Base-by-base conservation (phyloP, 176 grass and related monocot genomes). In the Rhynchospora tenuis region DNA sequence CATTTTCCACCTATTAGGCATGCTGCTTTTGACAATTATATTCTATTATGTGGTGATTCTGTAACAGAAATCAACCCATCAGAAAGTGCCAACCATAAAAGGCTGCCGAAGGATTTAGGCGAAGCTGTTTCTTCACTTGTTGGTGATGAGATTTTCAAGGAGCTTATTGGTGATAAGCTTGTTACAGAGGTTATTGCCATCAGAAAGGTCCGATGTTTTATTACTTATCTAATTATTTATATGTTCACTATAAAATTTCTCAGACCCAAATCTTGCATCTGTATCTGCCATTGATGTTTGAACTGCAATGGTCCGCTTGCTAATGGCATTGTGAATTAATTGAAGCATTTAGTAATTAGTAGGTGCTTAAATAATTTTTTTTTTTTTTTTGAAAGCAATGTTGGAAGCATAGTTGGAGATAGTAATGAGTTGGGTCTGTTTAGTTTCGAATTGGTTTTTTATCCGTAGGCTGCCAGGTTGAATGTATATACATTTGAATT, bases 61-160 rank as follows among this genome's bases (percentile, higher is more conserved):
- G 17, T 7, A 73, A 85, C 91, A 99, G 96, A 91, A 88, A 91
- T 84, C 83, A 88, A 95, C 62, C 96, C 96, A 63, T 88, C 96
- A 60, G 87, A 89, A 33, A 33, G 31, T 33, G 31, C 31, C 70
- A 91, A 79, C 7, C 91, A 93, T 52, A 90, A 66, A 83, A 95
- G 96, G 88, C 67, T 99, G 57, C 96, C 96, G 9, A 77, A 91
- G 77, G 91, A 92, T 64, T 86, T 99, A 52, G 79, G 75, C 26
- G 93, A 99, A 95, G 84, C 93, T 83, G 86, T 95, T 55, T 85
- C 89, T 57, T 86, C 91, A 80, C 93, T 99, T 74, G 85, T 78
- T 87, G 74, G 61, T 78, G 88, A 99, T 74, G 81, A 87, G 46
- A 63, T 84, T 80, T 85, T 99, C 42, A 90, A 90, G 69, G 85